Evolutionary conservation across 2,329 filamentous ascomycete species (phyloP), one percentile per base, ranked within the genome.

Genomic region (Calonectria leucothoes): DNA sequence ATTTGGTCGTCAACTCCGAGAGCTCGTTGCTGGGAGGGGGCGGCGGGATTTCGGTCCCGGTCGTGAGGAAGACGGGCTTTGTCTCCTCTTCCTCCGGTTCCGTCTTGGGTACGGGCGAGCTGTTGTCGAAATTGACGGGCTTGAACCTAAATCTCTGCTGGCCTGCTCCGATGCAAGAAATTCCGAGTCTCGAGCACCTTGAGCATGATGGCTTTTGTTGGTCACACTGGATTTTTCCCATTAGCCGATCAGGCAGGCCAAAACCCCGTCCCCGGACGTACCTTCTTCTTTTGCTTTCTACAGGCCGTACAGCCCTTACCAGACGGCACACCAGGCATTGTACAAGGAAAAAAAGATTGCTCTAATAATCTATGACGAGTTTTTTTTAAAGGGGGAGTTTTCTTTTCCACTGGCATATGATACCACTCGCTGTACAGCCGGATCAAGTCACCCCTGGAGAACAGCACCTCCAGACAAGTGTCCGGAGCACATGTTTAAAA

Each of bases 241-340:
- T 61, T 37, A 61, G 55, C 55, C 23, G 17, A 39, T 8, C 55
- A 20, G 12, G 14, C 33, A n/a, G n/a, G n/a, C n/a, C n/a, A 8
- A 15, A 39, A 39, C 4, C 55, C 12, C 55, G 25, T 61, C 12
- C 6, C 33, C 8, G 14, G 6, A 29, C 35, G 12, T 61, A 35
- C 55, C 55, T 61, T 61, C 5, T 61, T 61, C 55, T 61, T 61
- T 27, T 61, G 55, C 25, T 61, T 61, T 61, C 55, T 61, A 25
- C 55, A 61, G 55, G 55, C 55, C 35, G 23, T 42, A 25, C 55
- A 61, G 55, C 55, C 55, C 33, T 61, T 61, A 11, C 55, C 55
- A 7, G 55, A 61, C 15, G 55, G 55, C n/a, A 61, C 55, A 11
- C 55, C 55, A 8, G 55, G 55, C 55, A 61, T 61, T 23, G 37